Base-by-base conservation (phyloP, 352 stramenopile species). In the Globisporangium lucens region DNA sequence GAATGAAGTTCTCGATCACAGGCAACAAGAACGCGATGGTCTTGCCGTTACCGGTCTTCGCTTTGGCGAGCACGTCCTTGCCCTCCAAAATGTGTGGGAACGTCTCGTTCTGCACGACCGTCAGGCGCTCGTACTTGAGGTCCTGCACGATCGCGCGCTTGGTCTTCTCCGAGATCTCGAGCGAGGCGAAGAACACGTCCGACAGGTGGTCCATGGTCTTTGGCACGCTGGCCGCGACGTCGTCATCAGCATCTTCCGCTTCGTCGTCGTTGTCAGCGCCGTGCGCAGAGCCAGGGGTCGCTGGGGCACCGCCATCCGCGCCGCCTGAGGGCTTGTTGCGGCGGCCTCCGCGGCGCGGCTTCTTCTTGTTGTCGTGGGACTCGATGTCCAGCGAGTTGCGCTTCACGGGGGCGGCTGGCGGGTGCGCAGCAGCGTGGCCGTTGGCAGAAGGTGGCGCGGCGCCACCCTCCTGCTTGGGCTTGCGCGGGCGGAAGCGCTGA, bases 41-140 rank as follows among this genome's bases (percentile, higher is more conserved):
- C 75, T 98, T 98, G 53, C 92, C 90, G 52, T 84, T 91, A 12
- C 92, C 93, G 1, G 91, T 97, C 75, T 95, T 96, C 43, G 89
- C 69, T 74, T 97, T 97, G 17, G 84, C 94, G 47, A 99, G 78
- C 60, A 99, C 78, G 78, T 98, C 95, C 51, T 88, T 85, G 56
- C 96, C 95, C 56, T 82, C 64, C 13, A 86, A 61, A 56, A 89
- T 84, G 29, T 79, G 66, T 27, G 82, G 68, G 72, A 97, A 95
- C 67, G 93, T 93, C 61, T 89, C 78, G 52, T 85, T 85, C 75
- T 98, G 94, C 35, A 98, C 85, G 65, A 93, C 76, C 7, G 94
- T 98, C 72, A 98, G 93, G 20, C 75, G 77, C 68, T 93, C 78
- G 63, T 96, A 97, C 59, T 89, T 79, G 64, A 98, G 82, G 30